Evolutionary conservation across 2,329 filamentous ascomycete species (phyloP).

Genomic region (Epichloe bromicola): DNA sequence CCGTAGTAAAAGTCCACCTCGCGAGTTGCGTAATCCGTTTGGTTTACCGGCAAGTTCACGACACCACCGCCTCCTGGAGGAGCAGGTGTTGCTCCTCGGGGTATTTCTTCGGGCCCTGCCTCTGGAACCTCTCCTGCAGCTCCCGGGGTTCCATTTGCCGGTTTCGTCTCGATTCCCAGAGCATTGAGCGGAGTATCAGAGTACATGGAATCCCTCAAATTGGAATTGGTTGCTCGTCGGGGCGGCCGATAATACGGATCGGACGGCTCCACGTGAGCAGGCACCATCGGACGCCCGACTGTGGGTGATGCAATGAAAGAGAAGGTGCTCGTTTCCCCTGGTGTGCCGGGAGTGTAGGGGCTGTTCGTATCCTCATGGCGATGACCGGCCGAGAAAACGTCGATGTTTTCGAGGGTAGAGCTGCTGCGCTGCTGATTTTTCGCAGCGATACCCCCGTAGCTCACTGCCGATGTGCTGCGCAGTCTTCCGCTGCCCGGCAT

Average conservation of each 20-base stretch:
- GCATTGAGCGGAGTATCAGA: conserved; percentile 20
- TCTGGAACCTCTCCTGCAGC: conserved; percentile 21
- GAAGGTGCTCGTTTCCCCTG: conserved; percentile 57
- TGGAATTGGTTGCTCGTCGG: conserved; percentile 53
- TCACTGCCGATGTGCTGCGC: conserved; percentile 48
- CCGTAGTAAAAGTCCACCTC: conserved; percentile 97
- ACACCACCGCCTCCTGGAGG: conserved; percentile 22
- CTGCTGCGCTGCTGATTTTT: conserved; percentile 37
- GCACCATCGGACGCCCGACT: conserved; percentile 32
- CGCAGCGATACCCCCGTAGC: conserved; percentile 36
- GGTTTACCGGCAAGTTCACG: conserved; percentile 34
- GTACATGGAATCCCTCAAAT: conserved; percentile 28
- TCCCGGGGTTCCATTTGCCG: conserved; percentile 6
- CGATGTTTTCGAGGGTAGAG: conserved; percentile 40
- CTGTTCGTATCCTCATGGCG: conserved; percentile 46
- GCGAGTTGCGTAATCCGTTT: conserved; percentile 79
- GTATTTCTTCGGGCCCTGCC: conserved; percentile 24
- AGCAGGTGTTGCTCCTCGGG: conserved; percentile 31
- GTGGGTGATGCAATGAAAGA: conserved; percentile 54
- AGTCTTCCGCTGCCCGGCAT: conserved; percentile 37
- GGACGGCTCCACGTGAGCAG: conserved; percentile 35
- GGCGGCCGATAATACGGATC: conserved; percentile 88
- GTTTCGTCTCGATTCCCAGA: conserved; percentile 20
- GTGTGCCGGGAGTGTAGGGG: conserved; percentile 60
- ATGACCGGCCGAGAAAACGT: conserved; percentile 28